Conservation (phyloP, 345 rosid species). For the Angophora floribunda region DNA sequence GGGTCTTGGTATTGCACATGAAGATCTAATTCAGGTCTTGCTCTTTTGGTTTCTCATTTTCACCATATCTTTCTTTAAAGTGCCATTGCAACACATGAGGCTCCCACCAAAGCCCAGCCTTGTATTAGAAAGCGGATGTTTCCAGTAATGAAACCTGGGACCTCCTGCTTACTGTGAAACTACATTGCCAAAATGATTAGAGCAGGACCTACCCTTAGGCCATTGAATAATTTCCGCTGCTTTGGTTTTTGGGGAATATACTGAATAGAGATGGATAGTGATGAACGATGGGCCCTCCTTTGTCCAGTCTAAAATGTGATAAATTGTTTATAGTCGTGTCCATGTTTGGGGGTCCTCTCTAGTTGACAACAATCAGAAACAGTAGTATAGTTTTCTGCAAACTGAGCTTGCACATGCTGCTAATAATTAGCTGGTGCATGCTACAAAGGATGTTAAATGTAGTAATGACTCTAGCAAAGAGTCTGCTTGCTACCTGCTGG, state of each 20-base stretch:
- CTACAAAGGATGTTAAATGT: background rate
- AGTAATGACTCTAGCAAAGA: background rate
- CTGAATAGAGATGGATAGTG: background rate
- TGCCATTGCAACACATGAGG: background rate
- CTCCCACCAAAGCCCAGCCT: background rate
- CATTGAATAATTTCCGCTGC: background rate
- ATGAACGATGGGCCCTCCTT: background rate
- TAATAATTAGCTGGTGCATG: background rate
- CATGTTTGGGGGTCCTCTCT: background rate
- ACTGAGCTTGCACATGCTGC: background rate
- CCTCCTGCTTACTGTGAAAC: background rate
- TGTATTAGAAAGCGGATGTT: background rate
- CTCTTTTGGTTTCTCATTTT: background rate
- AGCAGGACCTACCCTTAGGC: background rate
- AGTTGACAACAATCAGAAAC: background rate
- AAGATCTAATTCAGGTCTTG: slow-evolving; percentile 70
- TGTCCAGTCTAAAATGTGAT: background rate
- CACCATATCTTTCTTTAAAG: background rate
- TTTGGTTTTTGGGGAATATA: background rate
- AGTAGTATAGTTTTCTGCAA: background rate
- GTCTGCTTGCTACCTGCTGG: background rate
- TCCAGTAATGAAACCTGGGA: background rate
- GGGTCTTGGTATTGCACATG: slow-evolving; percentile 51
- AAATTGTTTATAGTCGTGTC: background rate
- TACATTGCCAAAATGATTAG: background rate